Conservation (phyloP, 2,329 filamentous ascomycete species). For the Xylaria sp. region DNA sequence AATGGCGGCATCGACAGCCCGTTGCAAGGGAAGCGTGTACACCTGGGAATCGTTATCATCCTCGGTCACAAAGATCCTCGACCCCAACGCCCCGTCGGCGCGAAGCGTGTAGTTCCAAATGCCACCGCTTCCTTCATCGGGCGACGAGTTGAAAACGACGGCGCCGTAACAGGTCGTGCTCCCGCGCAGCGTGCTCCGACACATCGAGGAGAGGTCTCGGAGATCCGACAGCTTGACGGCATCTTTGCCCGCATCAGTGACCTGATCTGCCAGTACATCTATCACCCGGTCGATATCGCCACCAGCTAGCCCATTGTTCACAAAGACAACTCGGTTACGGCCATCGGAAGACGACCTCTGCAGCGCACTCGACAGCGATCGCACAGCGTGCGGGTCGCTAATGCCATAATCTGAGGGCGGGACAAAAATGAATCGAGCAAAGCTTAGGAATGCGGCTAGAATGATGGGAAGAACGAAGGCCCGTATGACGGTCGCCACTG, state of each 20-base stretch:
- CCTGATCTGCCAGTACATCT: constrained; percentile 61
- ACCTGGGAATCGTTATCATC: constrained; percentile 75
- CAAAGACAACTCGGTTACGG: constrained; percentile 74
- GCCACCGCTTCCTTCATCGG: constrained; percentile 67
- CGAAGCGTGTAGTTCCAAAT: constrained; percentile 88
- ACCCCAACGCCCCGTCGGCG: constrained; percentile 73
- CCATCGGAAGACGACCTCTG: constrained; percentile 57
- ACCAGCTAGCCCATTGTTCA: constrained; percentile 73
- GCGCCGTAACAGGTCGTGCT: constrained; percentile 76
- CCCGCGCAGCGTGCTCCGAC: constrained; percentile 67
- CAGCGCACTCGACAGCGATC: constrained; percentile 69
- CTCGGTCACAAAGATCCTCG: constrained; percentile 67
- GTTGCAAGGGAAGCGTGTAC: constrained; percentile 80
- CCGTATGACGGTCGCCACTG: constrained; percentile 57
- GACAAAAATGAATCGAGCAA: constrained; percentile 82
- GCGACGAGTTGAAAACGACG: constrained; percentile 76
- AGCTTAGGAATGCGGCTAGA: constrained; percentile 66
- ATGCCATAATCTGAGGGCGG: constrained; percentile 79
- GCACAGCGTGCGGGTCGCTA: constrained; percentile 64
- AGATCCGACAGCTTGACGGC: constrained; percentile 61
- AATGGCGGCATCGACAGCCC: constrained; percentile 77
- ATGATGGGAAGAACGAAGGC: constrained; percentile 65
- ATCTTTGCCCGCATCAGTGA: constrained; percentile 59
- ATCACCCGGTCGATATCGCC: constrained; percentile 78
- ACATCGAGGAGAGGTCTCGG: constrained; percentile 64